These are phyloP conservation scores for Colletotrichum destructivum DNA, from an alignment of 2,329 filamentous ascomycete species.

Conservation along the genomic window DNA sequence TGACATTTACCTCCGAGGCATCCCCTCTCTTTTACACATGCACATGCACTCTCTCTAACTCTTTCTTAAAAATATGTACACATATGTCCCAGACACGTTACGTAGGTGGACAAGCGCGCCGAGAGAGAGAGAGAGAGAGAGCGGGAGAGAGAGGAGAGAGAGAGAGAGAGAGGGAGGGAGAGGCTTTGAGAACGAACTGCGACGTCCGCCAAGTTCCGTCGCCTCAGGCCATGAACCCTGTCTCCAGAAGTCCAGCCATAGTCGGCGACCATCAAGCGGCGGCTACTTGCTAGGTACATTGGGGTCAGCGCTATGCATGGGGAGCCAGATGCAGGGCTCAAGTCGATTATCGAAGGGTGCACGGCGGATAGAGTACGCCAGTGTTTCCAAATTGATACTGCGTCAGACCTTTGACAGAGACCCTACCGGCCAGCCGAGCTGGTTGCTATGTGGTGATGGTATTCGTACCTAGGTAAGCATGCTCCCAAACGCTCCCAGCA, in stretches of 20 bases:
- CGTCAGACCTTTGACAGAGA: slow-evolving; percentile 5
- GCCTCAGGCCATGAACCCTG: background rate
- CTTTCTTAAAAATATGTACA: background rate
- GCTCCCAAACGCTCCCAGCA: slow-evolving; percentile 3
- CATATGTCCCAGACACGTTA: slow-evolving; percentile 8
- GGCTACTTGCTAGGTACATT: slow-evolving; percentile 32
- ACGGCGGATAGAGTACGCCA: slow-evolving; percentile 1
- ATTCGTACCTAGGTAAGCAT: background rate
- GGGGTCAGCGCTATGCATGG: background rate
- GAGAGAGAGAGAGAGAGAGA: slow-evolving; percentile 1
- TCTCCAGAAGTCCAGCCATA: slow-evolving; percentile 2
- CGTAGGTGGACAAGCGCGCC: slow-evolving; percentile 19
- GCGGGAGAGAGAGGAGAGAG: background rate
- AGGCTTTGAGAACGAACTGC: background rate
- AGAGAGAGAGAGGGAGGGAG: too few relatives aligned
- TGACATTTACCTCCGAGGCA: slow-evolving; percentile 11
- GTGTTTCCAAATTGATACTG: slow-evolving; percentile 17
- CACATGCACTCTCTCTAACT: background rate
- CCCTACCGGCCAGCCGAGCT: slow-evolving; percentile 5
- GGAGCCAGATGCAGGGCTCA: slow-evolving; percentile 22
- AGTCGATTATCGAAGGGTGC: background rate
- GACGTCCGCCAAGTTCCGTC: slow-evolving; percentile 22
- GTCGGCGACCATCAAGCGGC: slow-evolving; percentile 22
- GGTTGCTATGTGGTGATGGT: background rate
- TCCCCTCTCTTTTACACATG: background rate